Evolutionary conservation across 139 green algal species (phyloP).

Genomic region (Closterium sp.): DNA sequence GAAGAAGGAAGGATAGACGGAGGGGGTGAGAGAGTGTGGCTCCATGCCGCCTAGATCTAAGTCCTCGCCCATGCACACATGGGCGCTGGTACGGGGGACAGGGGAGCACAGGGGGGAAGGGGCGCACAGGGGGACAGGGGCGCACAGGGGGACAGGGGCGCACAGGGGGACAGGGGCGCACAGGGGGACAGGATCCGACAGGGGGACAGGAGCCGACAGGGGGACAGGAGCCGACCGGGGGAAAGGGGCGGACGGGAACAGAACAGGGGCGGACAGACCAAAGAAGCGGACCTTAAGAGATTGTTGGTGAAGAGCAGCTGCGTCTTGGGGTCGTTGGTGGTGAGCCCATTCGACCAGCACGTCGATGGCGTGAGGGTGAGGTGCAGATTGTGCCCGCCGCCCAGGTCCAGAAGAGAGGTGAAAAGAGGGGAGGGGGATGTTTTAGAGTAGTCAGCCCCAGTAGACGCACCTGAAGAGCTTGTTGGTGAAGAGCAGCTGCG

Average conservation of each 20-base stretch:
- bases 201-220: neutral
- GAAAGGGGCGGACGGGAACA: constrained; percentile 82
- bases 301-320: constrained; percentile 70
- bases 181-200: neutral
- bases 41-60: neutral
- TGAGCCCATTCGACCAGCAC: constrained; percentile 83
- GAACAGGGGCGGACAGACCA: too few species aligned
- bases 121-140: too few species aligned
- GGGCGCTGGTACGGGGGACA: too few species aligned
- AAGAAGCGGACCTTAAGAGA: too few species aligned
- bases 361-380: constrained; percentile 71
- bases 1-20: neutral
- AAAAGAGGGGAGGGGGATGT: neutral
- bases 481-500: constrained; percentile 69
- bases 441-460: neutral
- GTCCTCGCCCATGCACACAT: too few species aligned
- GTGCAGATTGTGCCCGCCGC: constrained; percentile 22
- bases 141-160: neutral
- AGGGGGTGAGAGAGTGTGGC: neutral
- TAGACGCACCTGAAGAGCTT: too few species aligned
- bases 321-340: constrained; percentile 56
- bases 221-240: neutral
- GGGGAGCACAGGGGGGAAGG: too few species aligned
- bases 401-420: neutral
- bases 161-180: neutral